These are phyloP conservation scores for Aureobasidium zeae DNA, from an alignment of 2,329 filamentous ascomycete genomes.

Conservation along the genomic window DNA sequence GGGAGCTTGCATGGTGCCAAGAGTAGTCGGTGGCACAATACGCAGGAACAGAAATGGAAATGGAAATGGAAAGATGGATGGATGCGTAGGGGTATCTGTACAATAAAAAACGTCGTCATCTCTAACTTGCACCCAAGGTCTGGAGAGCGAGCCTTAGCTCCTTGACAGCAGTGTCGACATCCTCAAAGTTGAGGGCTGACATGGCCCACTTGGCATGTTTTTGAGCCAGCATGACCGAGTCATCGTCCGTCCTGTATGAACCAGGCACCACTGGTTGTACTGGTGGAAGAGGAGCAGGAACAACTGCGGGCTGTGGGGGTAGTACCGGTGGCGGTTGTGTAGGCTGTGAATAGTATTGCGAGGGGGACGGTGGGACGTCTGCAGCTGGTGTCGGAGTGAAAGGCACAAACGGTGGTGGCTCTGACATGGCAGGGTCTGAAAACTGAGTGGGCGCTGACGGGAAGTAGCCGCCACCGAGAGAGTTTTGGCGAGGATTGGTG, in stretches of 20 bases:
- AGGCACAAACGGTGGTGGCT: slow-evolving; percentile 29
- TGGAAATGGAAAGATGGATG: background rate
- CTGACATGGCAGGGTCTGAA: slow-evolving; percentile 29
- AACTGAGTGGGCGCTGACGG: slow-evolving; percentile 42
- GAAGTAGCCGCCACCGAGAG: slow-evolving; percentile 51
- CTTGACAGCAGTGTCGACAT: slow-evolving; percentile 78
- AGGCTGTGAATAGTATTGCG: slow-evolving; percentile 21
- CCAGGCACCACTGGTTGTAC: slow-evolving; percentile 29
- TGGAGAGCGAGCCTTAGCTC: slow-evolving; percentile 70
- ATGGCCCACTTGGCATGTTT: slow-evolving; percentile 98
- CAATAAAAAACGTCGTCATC: background rate
- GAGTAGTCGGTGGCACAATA: background rate
- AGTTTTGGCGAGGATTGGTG: slow-evolving; percentile 32
- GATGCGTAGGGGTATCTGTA: background rate
- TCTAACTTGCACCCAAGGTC: slow-evolving; percentile 53
- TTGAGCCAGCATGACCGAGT: slow-evolving; percentile 66
- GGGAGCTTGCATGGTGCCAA: background rate
- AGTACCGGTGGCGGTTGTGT: slow-evolving; percentile 13
- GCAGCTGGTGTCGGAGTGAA: slow-evolving; percentile 15
- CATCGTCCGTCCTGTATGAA: slow-evolving; percentile 53
- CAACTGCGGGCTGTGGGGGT: slow-evolving; percentile 32
- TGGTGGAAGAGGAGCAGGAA: slow-evolving; percentile 16
- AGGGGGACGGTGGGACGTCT: slow-evolving; percentile 19
- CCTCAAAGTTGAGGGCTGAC: slow-evolving; percentile 92
- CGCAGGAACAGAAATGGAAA: background rate